Evolutionary conservation across 164 flowering plant species (phyloP).

Genomic region (Piper longum): DNA sequence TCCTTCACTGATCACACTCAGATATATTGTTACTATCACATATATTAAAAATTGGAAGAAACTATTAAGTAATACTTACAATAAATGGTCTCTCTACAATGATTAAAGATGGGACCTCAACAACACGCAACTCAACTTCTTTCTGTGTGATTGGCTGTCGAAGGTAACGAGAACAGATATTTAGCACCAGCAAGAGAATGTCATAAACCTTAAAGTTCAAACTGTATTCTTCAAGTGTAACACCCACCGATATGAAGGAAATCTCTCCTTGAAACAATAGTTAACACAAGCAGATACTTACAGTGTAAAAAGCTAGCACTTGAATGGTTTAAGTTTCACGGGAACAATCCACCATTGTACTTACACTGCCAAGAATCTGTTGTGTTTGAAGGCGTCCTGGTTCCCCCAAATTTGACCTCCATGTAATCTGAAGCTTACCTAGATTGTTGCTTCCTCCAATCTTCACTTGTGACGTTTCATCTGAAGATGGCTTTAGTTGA

Average conservation of each 20-base stretch:
- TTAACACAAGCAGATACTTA: not conserved
- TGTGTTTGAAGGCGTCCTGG: slow-evolving; percentile 99
- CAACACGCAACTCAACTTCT: slow-evolving; percentile 67
- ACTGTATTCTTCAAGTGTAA: not conserved
- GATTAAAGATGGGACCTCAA: slow-evolving; percentile 54
- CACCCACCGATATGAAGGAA: not conserved
- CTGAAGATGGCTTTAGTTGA: slow-evolving; percentile 45
- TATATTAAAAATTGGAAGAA: not conserved
- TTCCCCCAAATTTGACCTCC: slow-evolving; percentile 99
- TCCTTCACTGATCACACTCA: not conserved
- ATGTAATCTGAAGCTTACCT: slow-evolving; percentile 95
- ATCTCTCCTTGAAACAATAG: not conserved
- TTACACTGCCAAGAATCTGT: slow-evolving; percentile 82
- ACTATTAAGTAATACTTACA: slow-evolving; percentile 28
- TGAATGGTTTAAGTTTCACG: not conserved
- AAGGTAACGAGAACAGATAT: not conserved
- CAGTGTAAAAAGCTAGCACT: not conserved
- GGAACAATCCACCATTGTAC: slow-evolving; percentile 9
- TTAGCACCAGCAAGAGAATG: too few species aligned
- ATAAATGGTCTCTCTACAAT: slow-evolving; percentile 49
- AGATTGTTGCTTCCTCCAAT: slow-evolving; percentile 73
- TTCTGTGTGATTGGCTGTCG: slow-evolving; percentile 64
- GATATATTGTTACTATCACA: not conserved
- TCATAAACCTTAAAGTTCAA: not conserved
- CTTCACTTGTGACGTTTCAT: slow-evolving; percentile 39